A percentile compares a stretch with the other conserved stretches of the same genome.
Conservation (phyloP, 2,329 filamentous ascomycete species). For the Penicillium sp. region DNA sequence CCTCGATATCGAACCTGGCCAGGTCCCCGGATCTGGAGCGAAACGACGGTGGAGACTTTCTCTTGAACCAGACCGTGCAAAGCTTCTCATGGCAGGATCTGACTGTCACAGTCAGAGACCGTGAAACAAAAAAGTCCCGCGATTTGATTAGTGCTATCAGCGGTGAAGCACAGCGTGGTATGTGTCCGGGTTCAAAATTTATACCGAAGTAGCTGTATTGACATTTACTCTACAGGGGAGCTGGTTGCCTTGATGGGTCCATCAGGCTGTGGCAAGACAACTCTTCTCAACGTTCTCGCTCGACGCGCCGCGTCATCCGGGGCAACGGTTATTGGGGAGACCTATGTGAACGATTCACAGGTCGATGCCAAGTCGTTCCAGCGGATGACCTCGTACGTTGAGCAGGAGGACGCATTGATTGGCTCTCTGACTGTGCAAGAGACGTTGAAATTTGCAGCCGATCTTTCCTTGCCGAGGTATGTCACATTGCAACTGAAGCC, state of each 20-base stretch:
- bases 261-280: constrained; percentile 75
- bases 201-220: not conserved
- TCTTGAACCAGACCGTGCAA: constrained; percentile 62
- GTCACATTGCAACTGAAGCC: constrained; percentile 7
- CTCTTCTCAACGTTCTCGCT: constrained; percentile 77
- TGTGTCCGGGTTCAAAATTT: constrained; percentile 5
- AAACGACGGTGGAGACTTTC: constrained; percentile 31
- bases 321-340: constrained; percentile 55
- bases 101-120: constrained; percentile 72
- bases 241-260: constrained; percentile 82
- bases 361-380: constrained; percentile 61
- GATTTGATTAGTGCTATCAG: constrained; percentile 64
- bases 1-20: not conserved
- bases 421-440: constrained; percentile 79
- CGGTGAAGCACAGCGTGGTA: constrained; percentile 66
- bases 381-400: constrained; percentile 73
- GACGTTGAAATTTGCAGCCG: constrained; percentile 76
- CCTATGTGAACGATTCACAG: constrained; percentile 64
- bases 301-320: constrained; percentile 58
- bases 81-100: constrained; percentile 68
- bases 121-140: constrained; percentile 63
- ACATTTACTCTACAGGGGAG: constrained; percentile 55
- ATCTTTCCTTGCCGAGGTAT: constrained; percentile 62
- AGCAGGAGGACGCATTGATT: constrained; percentile 84
- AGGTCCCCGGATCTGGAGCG: constrained; percentile 31